These are phyloP conservation scores for Monilinia fructicola DNA, from an alignment of 2,329 filamentous ascomycete genomes.

Conservation along the genomic window DNA sequence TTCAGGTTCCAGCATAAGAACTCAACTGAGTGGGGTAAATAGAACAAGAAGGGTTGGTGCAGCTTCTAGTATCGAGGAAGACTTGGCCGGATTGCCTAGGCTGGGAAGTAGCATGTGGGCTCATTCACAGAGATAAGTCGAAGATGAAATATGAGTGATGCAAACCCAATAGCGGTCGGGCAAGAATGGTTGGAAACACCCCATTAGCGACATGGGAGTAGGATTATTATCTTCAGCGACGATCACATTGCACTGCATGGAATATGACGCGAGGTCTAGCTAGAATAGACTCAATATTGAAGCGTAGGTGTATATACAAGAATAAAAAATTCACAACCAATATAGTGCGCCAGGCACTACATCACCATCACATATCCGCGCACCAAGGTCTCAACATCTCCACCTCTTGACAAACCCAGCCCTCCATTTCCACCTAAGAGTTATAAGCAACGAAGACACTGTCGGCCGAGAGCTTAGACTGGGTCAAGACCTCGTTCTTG, in stretches of 20 bases:
- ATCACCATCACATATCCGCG: not conserved
- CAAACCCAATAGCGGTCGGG: not conserved
- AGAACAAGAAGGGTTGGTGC: not conserved
- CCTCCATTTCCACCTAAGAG: not conserved
- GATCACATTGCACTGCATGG: not conserved
- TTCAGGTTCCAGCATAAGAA: not conserved
- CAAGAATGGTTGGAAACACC: not conserved
- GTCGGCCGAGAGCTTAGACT: not conserved
- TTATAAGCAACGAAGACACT: conserved; percentile 7
- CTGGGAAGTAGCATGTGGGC: conserved; percentile 8
- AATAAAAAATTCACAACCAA: not conserved
- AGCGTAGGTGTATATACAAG: conserved; percentile 1
- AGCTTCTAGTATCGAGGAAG: not conserved
- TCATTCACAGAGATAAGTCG: not conserved
- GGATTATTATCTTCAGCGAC: not conserved
- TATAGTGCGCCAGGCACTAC: not conserved
- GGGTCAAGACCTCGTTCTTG: not conserved
- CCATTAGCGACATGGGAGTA: not conserved
- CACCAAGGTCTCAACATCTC: not conserved
- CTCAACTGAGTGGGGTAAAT: too few species aligned
- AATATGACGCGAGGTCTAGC: not conserved
- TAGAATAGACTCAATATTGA: not conserved
- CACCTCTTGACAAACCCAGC: not conserved
- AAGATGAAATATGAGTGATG: not conserved
- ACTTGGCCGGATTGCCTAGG: not conserved